These are phyloP conservation scores for Chloris gayana DNA, from an alignment of 176 grass and related monocot genomes.

Conservation along the genomic window DNA sequence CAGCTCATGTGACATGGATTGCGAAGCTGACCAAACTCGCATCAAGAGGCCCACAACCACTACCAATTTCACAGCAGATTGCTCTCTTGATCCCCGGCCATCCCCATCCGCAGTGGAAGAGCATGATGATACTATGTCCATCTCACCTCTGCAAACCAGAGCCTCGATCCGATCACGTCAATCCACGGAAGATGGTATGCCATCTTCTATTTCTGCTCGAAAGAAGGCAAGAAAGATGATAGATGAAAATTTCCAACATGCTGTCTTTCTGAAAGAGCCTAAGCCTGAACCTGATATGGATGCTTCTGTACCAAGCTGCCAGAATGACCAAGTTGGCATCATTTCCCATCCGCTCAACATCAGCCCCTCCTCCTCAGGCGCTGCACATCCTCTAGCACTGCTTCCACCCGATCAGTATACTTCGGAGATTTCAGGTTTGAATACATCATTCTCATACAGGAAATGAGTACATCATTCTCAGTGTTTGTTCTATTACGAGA, in stretches of 20 bases:
- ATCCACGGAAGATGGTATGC: not conserved
- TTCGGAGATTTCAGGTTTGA: constrained; percentile 24
- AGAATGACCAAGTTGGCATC: not conserved
- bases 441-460: constrained; percentile 1
- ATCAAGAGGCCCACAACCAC: constrained; percentile 31
- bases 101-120: not conserved
- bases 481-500: not conserved
- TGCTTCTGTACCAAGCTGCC: not conserved
- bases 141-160: constrained; percentile 30
- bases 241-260: constrained; percentile 20
- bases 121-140: not conserved
- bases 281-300: constrained; percentile 46
- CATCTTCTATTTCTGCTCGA: not conserved
- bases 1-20: not conserved
- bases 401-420: not conserved
- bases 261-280: constrained; percentile 51
- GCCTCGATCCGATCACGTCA: not conserved
- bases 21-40: not conserved
- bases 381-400: constrained; percentile 28
- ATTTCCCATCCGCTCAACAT: constrained; percentile 18
- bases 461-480: too few relatives aligned
- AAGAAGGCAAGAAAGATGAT: constrained; percentile 22
- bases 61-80: not conserved
- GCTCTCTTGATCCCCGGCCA: not conserved
- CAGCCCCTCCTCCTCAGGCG: not conserved